Evolutionary conservation across 2,329 filamentous ascomycete species (phyloP).

Genomic region (Aspergillus quadricinctus): DNA sequence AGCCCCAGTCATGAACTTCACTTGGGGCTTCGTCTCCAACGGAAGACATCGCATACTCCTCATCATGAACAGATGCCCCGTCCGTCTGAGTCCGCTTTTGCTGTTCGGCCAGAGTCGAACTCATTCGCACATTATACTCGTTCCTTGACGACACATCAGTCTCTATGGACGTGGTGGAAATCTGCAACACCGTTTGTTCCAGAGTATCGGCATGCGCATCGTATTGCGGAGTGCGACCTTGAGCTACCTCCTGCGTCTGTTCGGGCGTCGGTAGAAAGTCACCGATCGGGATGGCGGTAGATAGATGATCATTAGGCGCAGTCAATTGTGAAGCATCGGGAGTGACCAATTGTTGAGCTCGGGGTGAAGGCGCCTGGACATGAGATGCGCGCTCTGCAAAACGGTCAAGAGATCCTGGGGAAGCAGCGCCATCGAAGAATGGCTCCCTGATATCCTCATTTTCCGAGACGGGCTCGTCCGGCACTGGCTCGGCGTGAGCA

Average conservation of each 20-base stretch:
- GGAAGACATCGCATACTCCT: neutral
- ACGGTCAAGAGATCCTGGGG: neutral
- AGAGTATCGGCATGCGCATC: neutral
- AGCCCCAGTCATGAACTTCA: conserved; percentile 9
- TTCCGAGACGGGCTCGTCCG: neutral
- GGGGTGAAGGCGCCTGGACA: neutral
- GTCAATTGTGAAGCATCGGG: conserved; percentile 21
- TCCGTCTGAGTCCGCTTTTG: conserved; percentile 3
- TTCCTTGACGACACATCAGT: neutral
- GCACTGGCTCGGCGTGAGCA: neutral
- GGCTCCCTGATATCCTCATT: conserved; percentile 3
- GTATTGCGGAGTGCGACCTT: neutral
- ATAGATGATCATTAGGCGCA: neutral
- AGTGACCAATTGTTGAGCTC: conserved; percentile 15
- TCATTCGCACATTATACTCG: conserved; percentile 1
- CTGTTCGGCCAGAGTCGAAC: neutral
- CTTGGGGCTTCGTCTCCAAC: conserved; percentile 4
- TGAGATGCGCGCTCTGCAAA: neutral
- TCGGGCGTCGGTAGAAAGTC: conserved; percentile 11
- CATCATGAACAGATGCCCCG: neutral
- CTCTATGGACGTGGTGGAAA: neutral
- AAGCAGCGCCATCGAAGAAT: conserved; percentile 14
- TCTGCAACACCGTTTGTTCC: neutral
- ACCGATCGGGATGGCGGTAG: neutral
- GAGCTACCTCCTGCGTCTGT: conserved; percentile 7